These are phyloP conservation scores for Alternaria sp. DNA, from an alignment of 2,329 filamentous ascomycete genomes.

Conservation along the genomic window DNA sequence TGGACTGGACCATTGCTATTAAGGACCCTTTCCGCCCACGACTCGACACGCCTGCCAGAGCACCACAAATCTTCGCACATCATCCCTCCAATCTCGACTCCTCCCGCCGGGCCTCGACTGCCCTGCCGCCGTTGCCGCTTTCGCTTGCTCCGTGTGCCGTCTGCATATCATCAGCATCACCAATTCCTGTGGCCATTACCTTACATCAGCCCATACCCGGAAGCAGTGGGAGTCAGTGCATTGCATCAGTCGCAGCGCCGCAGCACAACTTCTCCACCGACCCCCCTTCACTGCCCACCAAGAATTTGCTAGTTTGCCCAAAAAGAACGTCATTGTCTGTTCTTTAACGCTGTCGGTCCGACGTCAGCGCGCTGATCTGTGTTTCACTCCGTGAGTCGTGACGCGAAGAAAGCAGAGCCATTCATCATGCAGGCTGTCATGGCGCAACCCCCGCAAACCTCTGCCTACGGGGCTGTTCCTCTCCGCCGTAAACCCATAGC, in stretches of 20 bases:
- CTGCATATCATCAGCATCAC: conserved; percentile 22
- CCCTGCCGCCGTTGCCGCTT: neutral
- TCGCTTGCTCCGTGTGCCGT: conserved; percentile 18
- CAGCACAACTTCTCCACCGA: conserved; percentile 16
- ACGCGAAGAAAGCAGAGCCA: conserved; percentile 23
- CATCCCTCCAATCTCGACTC: neutral
- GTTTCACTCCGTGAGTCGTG: conserved; percentile 31
- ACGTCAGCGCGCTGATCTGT: conserved; percentile 37
- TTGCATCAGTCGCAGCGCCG: conserved; percentile 23
- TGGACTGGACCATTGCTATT: conserved; percentile 15
- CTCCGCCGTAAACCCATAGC: conserved; percentile 46
- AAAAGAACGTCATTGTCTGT: conserved; percentile 17
- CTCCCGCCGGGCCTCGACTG: neutral
- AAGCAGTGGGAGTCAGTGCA: conserved; percentile 33
- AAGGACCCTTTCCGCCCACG: conserved; percentile 19
- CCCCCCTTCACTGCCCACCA: conserved; percentile 10
- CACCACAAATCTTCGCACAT: neutral
- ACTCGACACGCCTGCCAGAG: neutral
- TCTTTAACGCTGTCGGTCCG: conserved; percentile 25
- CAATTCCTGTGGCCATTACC: conserved; percentile 9
- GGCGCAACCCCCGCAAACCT: conserved; percentile 30
- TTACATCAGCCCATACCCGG: conserved; percentile 34
- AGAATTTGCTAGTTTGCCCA: neutral
- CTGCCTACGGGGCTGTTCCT: conserved; percentile 37
- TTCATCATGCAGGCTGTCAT: conserved; percentile 40